Evolutionary conservation across 768 basidiomycete genomes (phyloP), one percentile per base, ranked within the genome.

Genomic region (Termitomyces titanicus): DNA sequence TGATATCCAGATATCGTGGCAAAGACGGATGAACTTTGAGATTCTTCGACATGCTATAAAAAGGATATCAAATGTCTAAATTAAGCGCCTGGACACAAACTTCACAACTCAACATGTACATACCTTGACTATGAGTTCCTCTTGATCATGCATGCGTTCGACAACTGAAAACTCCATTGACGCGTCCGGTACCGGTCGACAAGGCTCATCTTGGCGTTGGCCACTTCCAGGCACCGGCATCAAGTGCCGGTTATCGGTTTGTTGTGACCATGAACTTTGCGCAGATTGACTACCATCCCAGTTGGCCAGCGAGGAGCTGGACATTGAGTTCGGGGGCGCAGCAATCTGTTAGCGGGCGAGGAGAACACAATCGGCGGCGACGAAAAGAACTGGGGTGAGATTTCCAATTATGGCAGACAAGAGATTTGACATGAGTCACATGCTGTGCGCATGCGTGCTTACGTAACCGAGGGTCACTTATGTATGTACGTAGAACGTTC

Each of bases 241-340:
- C 37, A 27, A 22, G 15, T 45, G 24, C 3, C 45, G 38, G 46
- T 34, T 38, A 43, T 46, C 38, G 27, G 11, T 35, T 37, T 38
- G 45, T 15, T 34, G 40, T 17, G 35, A 15, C 53, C 47, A 45
- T 25, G 46, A 44, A 38, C 52, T 47, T 37, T 45, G 48, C 2
- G 45, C 13, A 12, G 57, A 48, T 57, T 53, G 55, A 17, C 48
- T 31, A 34, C 59, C 59, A 29, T 62, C 59, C 63, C 63, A 61
- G n/a, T 61, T 62, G 10, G 48, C 61, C 47, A 57, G 55, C 31
- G 61, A 59, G 11, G 37, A 61, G 57, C 59, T 58, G 46, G 44
- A 38, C 63, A 64, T 64, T 12, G 52, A 37, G 29, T 9, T 11
- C 31, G 22, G n/a, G 12, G 35, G 24, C 35, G 9, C 50, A 31